phyloP scores from a whole-genome alignment of 2,329 filamentous ascomycete species.

The Cladosporium sp. region DNA sequence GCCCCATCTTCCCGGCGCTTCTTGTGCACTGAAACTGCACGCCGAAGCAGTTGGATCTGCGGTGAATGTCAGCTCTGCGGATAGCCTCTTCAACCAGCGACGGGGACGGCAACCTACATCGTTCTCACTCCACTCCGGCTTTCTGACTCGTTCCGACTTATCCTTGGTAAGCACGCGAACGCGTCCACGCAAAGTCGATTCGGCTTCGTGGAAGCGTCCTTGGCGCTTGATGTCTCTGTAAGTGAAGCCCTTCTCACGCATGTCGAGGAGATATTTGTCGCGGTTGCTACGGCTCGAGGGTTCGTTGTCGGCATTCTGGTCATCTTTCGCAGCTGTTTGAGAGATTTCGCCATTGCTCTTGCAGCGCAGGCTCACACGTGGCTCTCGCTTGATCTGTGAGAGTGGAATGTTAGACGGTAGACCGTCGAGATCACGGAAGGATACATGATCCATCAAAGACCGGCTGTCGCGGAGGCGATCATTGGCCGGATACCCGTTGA shows the following conservation, averaged over 20 bases:
- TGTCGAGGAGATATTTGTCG: constrained; percentile 43
- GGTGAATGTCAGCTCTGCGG: constrained; percentile 11
- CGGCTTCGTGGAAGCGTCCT: constrained; percentile 56
- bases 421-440: neutral
- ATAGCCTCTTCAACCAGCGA: neutral
- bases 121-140: constrained; percentile 55
- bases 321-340: neutral
- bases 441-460: neutral
- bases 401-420: neutral
- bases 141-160: constrained; percentile 56
- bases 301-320: neutral
- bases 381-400: too few relatives aligned
- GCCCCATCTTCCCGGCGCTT: constrained; percentile 1
- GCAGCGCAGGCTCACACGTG: too few relatives aligned
- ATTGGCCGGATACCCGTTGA: neutral
- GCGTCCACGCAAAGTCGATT: constrained; percentile 66
- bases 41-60: constrained; percentile 26
- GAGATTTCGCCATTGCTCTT: too few relatives aligned
- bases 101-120: constrained; percentile 51
- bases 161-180: constrained; percentile 60
- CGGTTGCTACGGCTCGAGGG: neutral
- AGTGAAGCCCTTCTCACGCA: constrained; percentile 51
- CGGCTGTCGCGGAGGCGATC: neutral
- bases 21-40: constrained; percentile 17
- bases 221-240: constrained; percentile 57